phyloP scores from a whole-genome alignment of 257 asterid species.

The Solanum sejunctum region DNA sequence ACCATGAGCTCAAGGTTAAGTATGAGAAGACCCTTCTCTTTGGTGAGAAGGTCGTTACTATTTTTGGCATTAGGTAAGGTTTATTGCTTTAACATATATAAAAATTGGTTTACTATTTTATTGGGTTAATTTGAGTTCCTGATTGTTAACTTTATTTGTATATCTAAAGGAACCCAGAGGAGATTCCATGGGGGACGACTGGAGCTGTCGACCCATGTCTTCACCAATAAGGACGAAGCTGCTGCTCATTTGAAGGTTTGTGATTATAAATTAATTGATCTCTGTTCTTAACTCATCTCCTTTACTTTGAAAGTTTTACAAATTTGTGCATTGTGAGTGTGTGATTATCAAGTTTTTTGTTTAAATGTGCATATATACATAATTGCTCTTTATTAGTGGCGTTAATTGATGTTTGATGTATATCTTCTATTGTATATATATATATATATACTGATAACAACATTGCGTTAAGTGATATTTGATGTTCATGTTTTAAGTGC shows the following conservation, averaged over 20 bases:
- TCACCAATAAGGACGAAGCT: constrained; percentile 76
- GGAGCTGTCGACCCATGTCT: constrained; percentile 11
- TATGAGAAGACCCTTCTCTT: constrained; percentile 68
- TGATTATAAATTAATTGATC: not conserved
- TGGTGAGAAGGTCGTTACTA: constrained; percentile 57
- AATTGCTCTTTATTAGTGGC: not conserved
- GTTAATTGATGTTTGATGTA: not conserved
- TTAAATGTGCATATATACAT: not conserved
- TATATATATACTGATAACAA: not conserved
- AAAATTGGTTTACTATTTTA: not conserved
- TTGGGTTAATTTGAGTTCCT: not conserved
- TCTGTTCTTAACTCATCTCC: not conserved
- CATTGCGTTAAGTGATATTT: not conserved
- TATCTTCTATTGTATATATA: not conserved
- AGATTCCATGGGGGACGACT: constrained; percentile 72
- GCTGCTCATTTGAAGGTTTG: constrained; percentile 75
- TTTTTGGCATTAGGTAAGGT: constrained; percentile 50
- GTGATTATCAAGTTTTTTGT: not conserved
- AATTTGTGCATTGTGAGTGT: not conserved
- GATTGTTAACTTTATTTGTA: not conserved
- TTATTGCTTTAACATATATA: not conserved
- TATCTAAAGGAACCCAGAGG: constrained; percentile 63
- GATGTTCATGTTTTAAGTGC: not conserved
- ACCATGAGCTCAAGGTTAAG: constrained; percentile 53
- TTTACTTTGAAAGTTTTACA: not conserved